phyloP scores from a whole-genome alignment of 2,329 filamentous ascomycete species.

The Fusarium sp. region DNA sequence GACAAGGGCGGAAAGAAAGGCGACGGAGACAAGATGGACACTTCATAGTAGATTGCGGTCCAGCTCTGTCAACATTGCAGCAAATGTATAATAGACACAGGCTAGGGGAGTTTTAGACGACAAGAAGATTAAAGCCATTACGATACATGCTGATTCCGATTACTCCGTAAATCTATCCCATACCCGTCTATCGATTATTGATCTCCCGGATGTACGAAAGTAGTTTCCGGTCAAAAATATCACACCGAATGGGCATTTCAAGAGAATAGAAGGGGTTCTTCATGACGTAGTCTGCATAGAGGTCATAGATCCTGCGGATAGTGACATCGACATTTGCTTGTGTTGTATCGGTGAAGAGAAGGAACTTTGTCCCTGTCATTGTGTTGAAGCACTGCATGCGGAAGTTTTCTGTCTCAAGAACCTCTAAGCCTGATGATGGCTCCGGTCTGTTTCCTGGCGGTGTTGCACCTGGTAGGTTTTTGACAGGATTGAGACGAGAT shows the following conservation, averaged over 20 bases:
- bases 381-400: conserved; percentile 96
- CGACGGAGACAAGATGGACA: conserved; percentile 86
- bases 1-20: conserved; percentile 73
- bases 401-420: conserved; percentile 93
- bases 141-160: conserved; percentile 25
- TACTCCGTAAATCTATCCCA: conserved; percentile 24
- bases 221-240: conserved; percentile 91
- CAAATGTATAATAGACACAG: conserved; percentile 49
- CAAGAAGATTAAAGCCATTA: conserved; percentile 42
- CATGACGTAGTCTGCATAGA: conserved; percentile 98
- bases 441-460: conserved; percentile 64
- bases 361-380: conserved; percentile 92
- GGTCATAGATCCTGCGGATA: conserved; percentile 87
- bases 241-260: conserved; percentile 96
- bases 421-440: conserved; percentile 83
- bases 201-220: conserved; percentile 81
- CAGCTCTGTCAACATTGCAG: conserved; percentile 46
- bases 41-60: conserved; percentile 62
- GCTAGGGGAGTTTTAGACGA: conserved; percentile 42
- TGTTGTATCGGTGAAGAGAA: conserved; percentile 91
- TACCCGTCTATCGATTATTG: conserved; percentile 62
- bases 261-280: conserved; percentile 99
- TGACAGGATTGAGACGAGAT: conserved; percentile 68
- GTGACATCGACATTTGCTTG: conserved; percentile 89
- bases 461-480: conserved; percentile 49